Conservation (phyloP, 2,329 filamentous ascomycete genomes). For the Penicillium sp. region DNA sequence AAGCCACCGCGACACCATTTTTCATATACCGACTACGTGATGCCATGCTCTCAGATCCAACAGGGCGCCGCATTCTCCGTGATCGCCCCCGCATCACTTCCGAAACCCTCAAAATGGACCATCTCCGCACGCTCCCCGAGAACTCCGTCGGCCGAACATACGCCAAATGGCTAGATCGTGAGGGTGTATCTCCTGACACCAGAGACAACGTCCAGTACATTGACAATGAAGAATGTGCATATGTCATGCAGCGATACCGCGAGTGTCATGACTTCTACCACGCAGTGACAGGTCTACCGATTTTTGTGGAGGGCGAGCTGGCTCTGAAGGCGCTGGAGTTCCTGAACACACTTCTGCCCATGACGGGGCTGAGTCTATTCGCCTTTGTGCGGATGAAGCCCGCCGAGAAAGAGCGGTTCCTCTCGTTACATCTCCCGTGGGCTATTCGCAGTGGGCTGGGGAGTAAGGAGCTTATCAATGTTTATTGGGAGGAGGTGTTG, state of each 20-base stretch:
- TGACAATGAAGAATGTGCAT: constrained; percentile 91
- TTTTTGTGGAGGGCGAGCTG: constrained; percentile 92
- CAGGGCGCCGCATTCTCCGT: constrained; percentile 85
- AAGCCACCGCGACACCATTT: constrained; percentile 90
- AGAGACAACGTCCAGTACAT: constrained; percentile 80
- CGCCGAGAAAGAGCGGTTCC: constrained; percentile 66
- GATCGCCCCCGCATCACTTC: constrained; percentile 87
- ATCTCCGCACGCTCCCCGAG: constrained; percentile 68
- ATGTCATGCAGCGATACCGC: constrained; percentile 97
- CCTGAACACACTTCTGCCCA: constrained; percentile 86
- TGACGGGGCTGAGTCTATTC: constrained; percentile 85
- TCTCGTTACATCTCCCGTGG: constrained; percentile 71
- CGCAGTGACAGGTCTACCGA: constrained; percentile 83
- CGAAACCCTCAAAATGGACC: constrained; percentile 61
- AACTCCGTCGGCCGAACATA: constrained; percentile 80
- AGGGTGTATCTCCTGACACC: constrained; percentile 90
- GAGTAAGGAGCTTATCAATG: constrained; percentile 80
- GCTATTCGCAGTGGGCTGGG: constrained; percentile 77
- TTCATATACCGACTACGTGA: constrained; percentile 90
- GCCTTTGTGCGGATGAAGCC: constrained; percentile 65
- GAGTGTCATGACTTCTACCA: constrained; percentile 99
- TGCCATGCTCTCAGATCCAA: constrained; percentile 81
- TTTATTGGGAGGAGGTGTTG: constrained; percentile 96
- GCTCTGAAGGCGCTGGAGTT: constrained; percentile 99
- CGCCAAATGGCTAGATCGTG: constrained; percentile 85